phyloP scores from a whole-genome alignment of 345 rosid genomes.

The Brassica juncea region DNA sequence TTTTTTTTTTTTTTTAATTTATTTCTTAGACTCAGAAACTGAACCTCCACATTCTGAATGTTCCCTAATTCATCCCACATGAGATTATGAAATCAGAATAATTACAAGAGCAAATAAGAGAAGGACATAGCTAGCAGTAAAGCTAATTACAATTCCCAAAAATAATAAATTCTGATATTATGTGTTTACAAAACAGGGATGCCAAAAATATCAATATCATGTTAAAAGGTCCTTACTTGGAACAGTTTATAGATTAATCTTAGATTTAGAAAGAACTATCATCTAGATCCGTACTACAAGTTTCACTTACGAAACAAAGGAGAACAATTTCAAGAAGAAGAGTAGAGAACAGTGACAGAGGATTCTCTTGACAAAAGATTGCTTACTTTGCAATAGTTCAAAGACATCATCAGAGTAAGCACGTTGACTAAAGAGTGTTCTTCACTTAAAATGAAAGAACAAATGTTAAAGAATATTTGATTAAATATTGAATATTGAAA shows the following conservation, averaged over 20 bases:
- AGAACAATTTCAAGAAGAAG: too few relatives aligned
- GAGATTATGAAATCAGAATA: background rate
- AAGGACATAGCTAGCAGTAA: background rate
- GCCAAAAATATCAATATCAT: background rate
- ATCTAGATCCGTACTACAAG: background rate
- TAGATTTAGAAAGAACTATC: background rate
- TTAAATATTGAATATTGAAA: background rate
- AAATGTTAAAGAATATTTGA: background rate
- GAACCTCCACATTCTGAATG: slow-evolving; percentile 5
- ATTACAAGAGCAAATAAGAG: background rate
- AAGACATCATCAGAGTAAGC: background rate
- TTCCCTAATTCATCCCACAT: background rate
- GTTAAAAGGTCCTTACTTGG: background rate
- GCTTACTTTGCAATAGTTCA: background rate
- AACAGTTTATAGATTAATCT: background rate
- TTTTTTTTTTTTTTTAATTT: background rate
- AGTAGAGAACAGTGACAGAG: too few relatives aligned
- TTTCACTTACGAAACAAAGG: too few relatives aligned
- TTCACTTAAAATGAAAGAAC: background rate
- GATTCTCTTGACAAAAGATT: background rate
- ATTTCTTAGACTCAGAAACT: background rate
- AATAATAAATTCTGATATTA: background rate
- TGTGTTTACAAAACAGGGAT: background rate
- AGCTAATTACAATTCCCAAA: background rate
- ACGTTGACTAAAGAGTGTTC: background rate